Base-by-base conservation (phyloP, 1,139 yeast species). In the Geotrichum restrictum region DNA sequence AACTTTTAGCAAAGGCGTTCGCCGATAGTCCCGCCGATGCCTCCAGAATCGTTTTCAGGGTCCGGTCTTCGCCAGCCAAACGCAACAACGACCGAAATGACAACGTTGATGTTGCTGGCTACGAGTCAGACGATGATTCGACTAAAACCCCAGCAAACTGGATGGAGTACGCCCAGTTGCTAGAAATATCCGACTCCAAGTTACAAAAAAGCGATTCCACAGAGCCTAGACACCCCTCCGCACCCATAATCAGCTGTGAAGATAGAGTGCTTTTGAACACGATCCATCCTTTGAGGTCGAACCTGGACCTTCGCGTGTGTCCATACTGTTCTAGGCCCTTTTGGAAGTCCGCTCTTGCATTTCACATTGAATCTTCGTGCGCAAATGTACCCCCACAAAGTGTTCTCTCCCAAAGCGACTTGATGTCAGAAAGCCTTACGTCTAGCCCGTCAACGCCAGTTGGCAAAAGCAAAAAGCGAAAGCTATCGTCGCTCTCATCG, bases 291-390 rank as follows among this genome's bases (percentile, higher is more conserved):
- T 57, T 68, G 45, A 56, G 61, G 11, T 59, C 69, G 11, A 61
- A 59, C 27, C 54, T 64, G 46, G 65, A 64, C 49, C 63, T 64
- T 47, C 56, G 57, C 21, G 41, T 69, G 19, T 69, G 73, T 45
- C 60, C 64, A 18, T 62, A 57, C 43, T 69, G 73, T 52, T 48
- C 57, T 13, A 62, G 71, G 47, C 73, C 73, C 1, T 48, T 62
- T 13, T 55, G 69, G 39, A 58, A 55, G 14, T 48, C 60, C 1
- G 64, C 65, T 13, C 53, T 62, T 19, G 56, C 57, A 36, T 53
- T 55, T 38, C 69, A 66, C 53, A 48, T 61, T 34, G 59, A 63
- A 45, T 51, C 56, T 39, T 41, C 56, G 14, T 53, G 62, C 49
- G 48, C 57, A 16, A 51, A 53, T 48, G 53, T 53, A 2, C 55